These are phyloP conservation scores for Peronosclerospora sorghi DNA, from an alignment of 352 stramenopile genomes.

Conservation along the genomic window DNA sequence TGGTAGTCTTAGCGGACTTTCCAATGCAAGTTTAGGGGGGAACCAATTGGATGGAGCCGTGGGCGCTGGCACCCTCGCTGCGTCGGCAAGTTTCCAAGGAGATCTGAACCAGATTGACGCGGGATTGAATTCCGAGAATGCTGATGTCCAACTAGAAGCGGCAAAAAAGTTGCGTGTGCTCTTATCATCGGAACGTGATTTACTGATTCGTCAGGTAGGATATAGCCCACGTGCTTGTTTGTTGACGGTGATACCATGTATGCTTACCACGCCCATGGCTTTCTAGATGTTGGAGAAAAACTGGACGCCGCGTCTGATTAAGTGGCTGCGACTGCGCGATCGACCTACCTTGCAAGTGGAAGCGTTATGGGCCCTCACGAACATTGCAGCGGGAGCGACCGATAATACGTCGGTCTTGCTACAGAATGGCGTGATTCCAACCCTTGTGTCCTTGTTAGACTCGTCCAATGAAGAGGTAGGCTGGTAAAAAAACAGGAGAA, in stretches of 20 bases:
- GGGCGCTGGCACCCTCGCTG: slow-evolving; percentile 18
- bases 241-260: neutral
- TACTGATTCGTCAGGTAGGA: slow-evolving; percentile 75
- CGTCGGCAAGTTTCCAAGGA: slow-evolving; percentile 58
- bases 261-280: too few relatives aligned
- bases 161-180: slow-evolving; percentile 82
- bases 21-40: slow-evolving; percentile 10
- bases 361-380: slow-evolving; percentile 91
- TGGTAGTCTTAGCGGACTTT: slow-evolving; percentile 30
- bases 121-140: slow-evolving; percentile 71
- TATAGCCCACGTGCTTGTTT: neutral
- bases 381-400: slow-evolving; percentile 87
- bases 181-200: slow-evolving; percentile 71
- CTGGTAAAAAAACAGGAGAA: slow-evolving; percentile 3
- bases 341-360: slow-evolving; percentile 85
- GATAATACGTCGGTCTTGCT: slow-evolving; percentile 88
- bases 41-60: slow-evolving; percentile 25
- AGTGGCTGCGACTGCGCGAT: slow-evolving; percentile 71
- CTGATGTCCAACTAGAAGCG: slow-evolving; percentile 71
- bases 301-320: slow-evolving; percentile 78
- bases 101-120: slow-evolving; percentile 77
- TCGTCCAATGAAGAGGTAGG: slow-evolving; percentile 85
- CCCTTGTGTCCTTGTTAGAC: slow-evolving; percentile 84
- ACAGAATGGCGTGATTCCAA: slow-evolving; percentile 88
- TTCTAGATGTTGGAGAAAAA: slow-evolving; percentile 83